Base-by-base conservation (phyloP, 192 early-diverging fungal genomes). In the Jimgerdemannia lactiflua region DNA sequence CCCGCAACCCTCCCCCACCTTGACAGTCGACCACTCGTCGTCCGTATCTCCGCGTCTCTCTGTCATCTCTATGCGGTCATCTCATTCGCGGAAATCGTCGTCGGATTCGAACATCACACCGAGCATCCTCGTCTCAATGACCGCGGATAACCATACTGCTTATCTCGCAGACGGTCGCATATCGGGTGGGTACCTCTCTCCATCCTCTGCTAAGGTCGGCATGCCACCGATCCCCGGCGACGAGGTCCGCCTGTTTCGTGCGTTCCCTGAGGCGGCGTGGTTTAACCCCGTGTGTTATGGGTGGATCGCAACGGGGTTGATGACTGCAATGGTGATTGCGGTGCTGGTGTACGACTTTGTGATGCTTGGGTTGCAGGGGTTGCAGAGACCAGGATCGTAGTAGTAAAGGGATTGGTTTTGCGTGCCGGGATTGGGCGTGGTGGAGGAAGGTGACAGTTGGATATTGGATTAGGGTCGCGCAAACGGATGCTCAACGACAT, bases 261-360 rank as follows among this genome's bases (percentile, higher is more conserved):
- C 69, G 17, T 76, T 82, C 54, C 68, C 70, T 68, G 3, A 72
- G 18, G 3, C 9, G 69, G 59, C 68, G 49, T 17, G 43, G 0
- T 71, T 83, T 10, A 81, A 74, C 54, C 71, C 82, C 4, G 77
- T 83, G 19, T 67, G 69, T 43, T 71, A 69, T 3, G 74, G 74
- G 42, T 18, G 19, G 44, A 40, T 71, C 40, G 76, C 42, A 6
- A 78, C 67, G 67, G 64, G 43, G 71, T 83, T 67, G 79, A 84
- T 67, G 76, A 74, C 42, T 40, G 68, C 59, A 63, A 77, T 49
- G 54, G 85, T 88, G 69, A 54, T 85, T 6, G 82, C 79, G 39
- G 83, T 89, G 43, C 79, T 91, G 59, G 67, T 85, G 11, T 87
- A 87, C 66, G 86, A 89, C 73, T 79, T 91, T 75, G 79, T 85